These are phyloP conservation scores for Nelumbo lutea DNA, from an alignment of 164 flowering plant species.

Conservation along the genomic window DNA sequence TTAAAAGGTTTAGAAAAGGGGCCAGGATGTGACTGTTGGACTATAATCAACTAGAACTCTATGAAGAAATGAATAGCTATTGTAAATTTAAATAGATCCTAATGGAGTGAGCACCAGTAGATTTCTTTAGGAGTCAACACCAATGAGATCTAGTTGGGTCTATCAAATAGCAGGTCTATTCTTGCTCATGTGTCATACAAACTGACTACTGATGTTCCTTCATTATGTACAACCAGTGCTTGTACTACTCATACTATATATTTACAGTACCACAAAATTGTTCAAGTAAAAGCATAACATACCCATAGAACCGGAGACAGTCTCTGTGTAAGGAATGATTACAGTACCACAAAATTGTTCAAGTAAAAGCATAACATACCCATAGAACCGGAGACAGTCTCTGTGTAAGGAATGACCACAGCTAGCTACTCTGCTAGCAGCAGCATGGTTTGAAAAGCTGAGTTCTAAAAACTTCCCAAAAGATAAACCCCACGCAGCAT, in stretches of 20 bases:
- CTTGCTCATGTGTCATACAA: background rate
- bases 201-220: background rate
- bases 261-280: background rate
- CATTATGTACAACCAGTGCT: background rate
- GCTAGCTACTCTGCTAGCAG: conserved; percentile 98
- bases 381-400: conserved; percentile 98
- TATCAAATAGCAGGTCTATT: background rate
- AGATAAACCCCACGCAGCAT: conserved; percentile 99
- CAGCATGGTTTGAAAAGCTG: conserved; percentile 98
- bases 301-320: conserved; percentile 99
- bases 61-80: too few relatives aligned
- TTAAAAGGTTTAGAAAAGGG: too few relatives aligned
- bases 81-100: too few relatives aligned
- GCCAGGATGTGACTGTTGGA: too few relatives aligned
- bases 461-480: conserved; percentile 99
- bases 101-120: too few relatives aligned
- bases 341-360: conserved; percentile 27
- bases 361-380: conserved; percentile 49
- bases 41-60: too few relatives aligned
- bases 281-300: conserved; percentile 8
- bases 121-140: background rate
- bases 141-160: background rate
- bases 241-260: background rate
- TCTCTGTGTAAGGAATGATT: conserved; percentile 98
- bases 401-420: conserved; percentile 99